These are phyloP conservation scores for Purpureocillium lavendulum DNA, from an alignment of 2,329 filamentous ascomycete genomes.

Conservation along the genomic window DNA sequence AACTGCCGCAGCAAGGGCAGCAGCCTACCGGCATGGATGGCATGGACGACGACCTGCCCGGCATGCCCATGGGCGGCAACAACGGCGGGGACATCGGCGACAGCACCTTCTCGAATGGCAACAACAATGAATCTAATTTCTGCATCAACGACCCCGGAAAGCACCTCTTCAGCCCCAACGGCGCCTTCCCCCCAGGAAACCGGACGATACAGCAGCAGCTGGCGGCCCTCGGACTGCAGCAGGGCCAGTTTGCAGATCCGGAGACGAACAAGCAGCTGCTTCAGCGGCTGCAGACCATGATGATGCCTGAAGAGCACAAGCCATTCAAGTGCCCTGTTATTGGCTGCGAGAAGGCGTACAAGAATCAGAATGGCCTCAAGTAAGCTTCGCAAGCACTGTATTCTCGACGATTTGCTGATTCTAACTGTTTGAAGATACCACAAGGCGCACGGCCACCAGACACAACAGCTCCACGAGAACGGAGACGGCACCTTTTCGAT, in stretches of 20 bases:
- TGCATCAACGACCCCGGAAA: conserved; percentile 92
- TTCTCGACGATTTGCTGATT: conserved; percentile 1
- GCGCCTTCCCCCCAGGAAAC: conserved; percentile 57
- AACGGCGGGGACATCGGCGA: conserved; percentile 42
- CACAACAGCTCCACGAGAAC: conserved; percentile 93
- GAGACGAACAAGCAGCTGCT: conserved; percentile 57
- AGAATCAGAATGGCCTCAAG: conserved; percentile 98
- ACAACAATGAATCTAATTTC: conserved; percentile 35
- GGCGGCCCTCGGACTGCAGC: conserved; percentile 66
- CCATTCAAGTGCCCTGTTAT: conserved; percentile 97
- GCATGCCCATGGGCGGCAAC: conserved; percentile 53
- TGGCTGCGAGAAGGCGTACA: conserved; percentile 98
- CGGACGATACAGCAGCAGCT: conserved; percentile 59
- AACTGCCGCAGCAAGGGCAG: conserved; percentile 52
- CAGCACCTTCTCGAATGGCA: conserved; percentile 41
- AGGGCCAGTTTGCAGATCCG: conserved; percentile 69
- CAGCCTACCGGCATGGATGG: conserved; percentile 48
- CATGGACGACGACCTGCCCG: conserved; percentile 65
- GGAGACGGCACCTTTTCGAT: conserved; percentile 97
- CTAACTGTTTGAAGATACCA: conserved; percentile 43
- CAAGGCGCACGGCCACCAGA: conserved; percentile 86
- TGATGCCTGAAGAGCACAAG: conserved; percentile 84
- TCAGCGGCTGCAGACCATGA: conserved; percentile 50
- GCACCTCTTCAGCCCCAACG: conserved; percentile 80
- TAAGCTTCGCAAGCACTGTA: conserved; percentile 36